Conservation (phyloP, 768 basidiomycete genomes). For the Hemileccinum impolitum region DNA sequence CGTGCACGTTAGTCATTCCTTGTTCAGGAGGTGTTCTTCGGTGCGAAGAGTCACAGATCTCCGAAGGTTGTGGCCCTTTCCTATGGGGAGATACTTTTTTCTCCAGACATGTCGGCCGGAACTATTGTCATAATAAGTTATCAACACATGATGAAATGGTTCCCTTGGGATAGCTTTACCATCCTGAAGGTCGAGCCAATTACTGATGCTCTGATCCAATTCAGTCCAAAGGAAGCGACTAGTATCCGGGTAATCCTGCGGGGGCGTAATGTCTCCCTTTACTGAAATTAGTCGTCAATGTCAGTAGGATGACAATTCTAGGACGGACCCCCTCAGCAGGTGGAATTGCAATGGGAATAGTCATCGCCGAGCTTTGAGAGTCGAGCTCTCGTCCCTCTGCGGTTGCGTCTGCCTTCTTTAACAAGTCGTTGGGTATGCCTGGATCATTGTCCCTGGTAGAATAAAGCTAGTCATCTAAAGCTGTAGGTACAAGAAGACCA, state of each 20-base stretch:
- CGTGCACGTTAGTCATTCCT: too few species aligned
- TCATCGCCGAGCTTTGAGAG: neutral
- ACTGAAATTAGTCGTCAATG: neutral
- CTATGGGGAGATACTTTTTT: too few species aligned
- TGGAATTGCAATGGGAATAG: neutral
- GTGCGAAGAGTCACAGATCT: too few species aligned
- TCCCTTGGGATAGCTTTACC: neutral
- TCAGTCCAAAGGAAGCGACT: too few species aligned
- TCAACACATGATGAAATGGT: neutral
- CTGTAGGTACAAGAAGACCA: neutral
- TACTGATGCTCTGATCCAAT: neutral
- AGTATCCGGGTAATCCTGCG: too few species aligned
- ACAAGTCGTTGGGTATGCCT: neutral
- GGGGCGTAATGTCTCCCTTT: neutral
- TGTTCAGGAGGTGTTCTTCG: too few species aligned
- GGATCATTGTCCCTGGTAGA: neutral
- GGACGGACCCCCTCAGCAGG: neutral
- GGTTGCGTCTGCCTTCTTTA: neutral
- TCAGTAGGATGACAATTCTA: neutral
- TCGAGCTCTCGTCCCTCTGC: neutral
- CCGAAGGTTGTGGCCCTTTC: too few species aligned
- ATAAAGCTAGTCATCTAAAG: neutral
- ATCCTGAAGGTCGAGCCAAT: neutral
- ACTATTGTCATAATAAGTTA: too few species aligned
- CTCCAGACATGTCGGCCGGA: neutral